These are phyloP conservation scores for Pyracantha coccinea DNA, from an alignment of 331 rosid genomes.

Conservation along the genomic window DNA sequence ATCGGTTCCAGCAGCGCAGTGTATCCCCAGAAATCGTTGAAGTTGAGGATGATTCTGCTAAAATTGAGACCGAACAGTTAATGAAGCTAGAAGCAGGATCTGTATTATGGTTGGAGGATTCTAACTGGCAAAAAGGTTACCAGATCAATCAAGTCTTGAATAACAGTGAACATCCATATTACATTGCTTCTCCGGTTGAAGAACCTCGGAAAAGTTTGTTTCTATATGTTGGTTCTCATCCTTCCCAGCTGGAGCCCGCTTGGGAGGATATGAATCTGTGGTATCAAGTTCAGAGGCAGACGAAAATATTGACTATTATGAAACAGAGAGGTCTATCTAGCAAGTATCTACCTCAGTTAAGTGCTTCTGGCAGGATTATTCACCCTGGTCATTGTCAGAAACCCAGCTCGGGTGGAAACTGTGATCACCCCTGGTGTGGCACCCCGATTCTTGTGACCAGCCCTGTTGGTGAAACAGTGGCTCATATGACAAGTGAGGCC, in stretches of 20 bases:
- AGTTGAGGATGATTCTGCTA: conserved; percentile 67
- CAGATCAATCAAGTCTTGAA: conserved; percentile 61
- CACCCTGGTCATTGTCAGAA: conserved; percentile 89
- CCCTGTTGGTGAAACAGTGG: conserved; percentile 87
- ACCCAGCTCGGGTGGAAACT: conserved; percentile 82
- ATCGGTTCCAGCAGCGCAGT: conserved; percentile 56
- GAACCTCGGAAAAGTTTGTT: conserved; percentile 67
- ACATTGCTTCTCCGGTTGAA: conserved; percentile 69
- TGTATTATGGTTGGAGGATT: conserved; percentile 81
- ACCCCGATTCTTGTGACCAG: conserved; percentile 85
- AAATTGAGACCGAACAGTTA: conserved; percentile 56
- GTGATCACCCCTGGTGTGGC: conserved; percentile 98
- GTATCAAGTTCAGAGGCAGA: conserved; percentile 99
- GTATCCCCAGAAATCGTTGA: conserved; percentile 92
- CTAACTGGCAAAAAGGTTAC: conserved; percentile 74
- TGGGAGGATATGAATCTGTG: conserved; percentile 97
- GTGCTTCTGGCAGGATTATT: conserved; percentile 89
- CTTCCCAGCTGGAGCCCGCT: conserved; percentile 87
- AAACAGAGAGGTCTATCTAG: conserved; percentile 80
- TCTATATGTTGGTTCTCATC: conserved; percentile 83
- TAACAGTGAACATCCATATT: conserved; percentile 52
- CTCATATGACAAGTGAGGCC: conserved; percentile 56
- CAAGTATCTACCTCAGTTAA: conserved; percentile 74
- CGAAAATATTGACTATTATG: conserved; percentile 79
- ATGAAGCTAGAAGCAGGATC: conserved; percentile 82